These are phyloP conservation scores for Xylariaceae sp. DNA, from an alignment of 2,329 filamentous ascomycete species.

Conservation along the genomic window DNA sequence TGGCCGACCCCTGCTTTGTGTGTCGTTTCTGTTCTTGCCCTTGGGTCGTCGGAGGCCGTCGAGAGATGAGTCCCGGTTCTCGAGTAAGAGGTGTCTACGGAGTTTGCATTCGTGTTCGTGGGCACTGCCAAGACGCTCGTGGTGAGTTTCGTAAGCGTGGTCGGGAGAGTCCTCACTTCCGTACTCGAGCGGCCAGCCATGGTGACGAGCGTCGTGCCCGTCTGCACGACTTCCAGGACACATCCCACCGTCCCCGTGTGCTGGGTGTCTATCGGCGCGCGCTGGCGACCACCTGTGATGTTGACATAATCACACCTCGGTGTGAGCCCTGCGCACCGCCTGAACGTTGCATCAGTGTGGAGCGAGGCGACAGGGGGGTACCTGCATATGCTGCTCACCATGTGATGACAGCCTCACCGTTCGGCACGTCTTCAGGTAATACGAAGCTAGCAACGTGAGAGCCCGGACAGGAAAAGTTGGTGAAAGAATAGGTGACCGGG, in stretches of 20 bases:
- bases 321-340: not conserved
- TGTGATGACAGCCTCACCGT: not conserved
- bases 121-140: not conserved
- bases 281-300: not conserved
- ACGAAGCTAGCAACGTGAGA: not conserved
- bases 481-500: not conserved
- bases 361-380: not conserved
- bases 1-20: not conserved
- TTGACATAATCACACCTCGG: not conserved
- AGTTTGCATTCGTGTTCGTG: not conserved
- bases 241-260: not conserved
- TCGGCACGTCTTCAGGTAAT: not conserved
- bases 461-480: not conserved
- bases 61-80: not conserved
- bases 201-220: not conserved
- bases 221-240: not conserved
- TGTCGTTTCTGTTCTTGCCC: not conserved
- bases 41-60: not conserved
- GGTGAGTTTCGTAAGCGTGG: not conserved
- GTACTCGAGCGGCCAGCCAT: not conserved
- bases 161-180: not conserved
- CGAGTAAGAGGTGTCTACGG: not conserved
- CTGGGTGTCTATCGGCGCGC: not conserved
- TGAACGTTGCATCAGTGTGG: not conserved
- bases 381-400: not conserved